Conservation (phyloP, 2,329 filamentous ascomycete species). For the Cyphellophora attinorum region DNA sequence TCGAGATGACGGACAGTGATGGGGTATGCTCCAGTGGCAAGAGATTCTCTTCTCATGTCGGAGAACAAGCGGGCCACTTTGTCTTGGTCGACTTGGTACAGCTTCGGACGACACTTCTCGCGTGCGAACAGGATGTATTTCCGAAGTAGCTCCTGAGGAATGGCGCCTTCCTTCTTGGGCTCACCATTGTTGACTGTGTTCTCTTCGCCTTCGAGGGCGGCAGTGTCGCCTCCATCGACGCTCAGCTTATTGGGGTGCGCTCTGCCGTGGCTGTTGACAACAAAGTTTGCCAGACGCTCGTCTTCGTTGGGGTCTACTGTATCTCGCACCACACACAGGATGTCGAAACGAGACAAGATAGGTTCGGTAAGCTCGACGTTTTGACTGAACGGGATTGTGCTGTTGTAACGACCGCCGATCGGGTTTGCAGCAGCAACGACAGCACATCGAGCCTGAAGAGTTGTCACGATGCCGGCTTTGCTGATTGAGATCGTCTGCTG, state of each 20-base stretch:
- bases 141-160: conserved; percentile 79
- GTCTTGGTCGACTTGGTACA: conserved; percentile 96
- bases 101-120: conserved; percentile 78
- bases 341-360: conserved; percentile 95
- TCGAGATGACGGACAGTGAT: conserved; percentile 97
- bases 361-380: conserved; percentile 97
- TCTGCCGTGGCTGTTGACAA: conserved; percentile 85
- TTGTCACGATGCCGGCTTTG: conserved; percentile 96
- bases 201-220: conserved; percentile 52
- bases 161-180: conserved; percentile 56
- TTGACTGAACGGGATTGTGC: conserved; percentile 86
- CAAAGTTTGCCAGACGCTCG: conserved; percentile 85
- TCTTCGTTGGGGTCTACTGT: conserved; percentile 89
- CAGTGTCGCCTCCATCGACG: conserved; percentile 38
- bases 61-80: conserved; percentile 90
- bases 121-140: conserved; percentile 97
- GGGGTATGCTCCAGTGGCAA: conserved; percentile 91
- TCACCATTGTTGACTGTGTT: conserved; percentile 30
- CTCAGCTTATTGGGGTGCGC: conserved; percentile 62
- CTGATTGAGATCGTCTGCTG: conserved; percentile 99
- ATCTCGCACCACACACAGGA: conserved; percentile 90
- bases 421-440: conserved; percentile 97
- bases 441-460: conserved; percentile 86
- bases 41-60: conserved; percentile 86
- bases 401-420: conserved; percentile 92